Base-by-base conservation (phyloP, 2,329 filamentous ascomycete species). In the Microcera coccophila region DNA sequence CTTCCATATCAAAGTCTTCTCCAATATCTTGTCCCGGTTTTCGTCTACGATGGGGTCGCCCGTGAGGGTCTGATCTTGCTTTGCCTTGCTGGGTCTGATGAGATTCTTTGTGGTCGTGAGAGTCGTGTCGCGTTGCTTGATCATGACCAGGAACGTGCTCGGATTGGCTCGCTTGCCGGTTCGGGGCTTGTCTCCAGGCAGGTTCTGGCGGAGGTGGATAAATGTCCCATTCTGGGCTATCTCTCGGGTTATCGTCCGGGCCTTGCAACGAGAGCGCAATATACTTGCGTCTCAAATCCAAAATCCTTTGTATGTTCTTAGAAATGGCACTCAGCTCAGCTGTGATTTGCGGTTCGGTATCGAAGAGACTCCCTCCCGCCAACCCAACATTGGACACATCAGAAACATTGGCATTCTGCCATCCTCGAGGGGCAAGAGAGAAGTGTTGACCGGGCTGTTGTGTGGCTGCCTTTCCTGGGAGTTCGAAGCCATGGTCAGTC, bases 181-280 rank as follows among this genome's bases (percentile, higher is more conserved):
- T 48, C 3, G 40, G 60, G 57, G 42, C 64, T 57, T 45, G 65
- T 58, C 39, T 63, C 91, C 93, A 97, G 3, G 88, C 87, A 14
- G 93, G 93, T 58, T 94, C 87, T 5, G 91, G 93, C 4, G 90
- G 90, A 12, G 87, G 82, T 9, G 93, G 93, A 58, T 97, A 97
- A 34, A 98, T 88, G 41, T 78, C 76, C 91, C 91, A 98, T 38
- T 74, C 78, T 1, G 83, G 76, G 15, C 85, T 79, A 62, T 97
- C 90, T 57, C 89, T 89, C 1, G 93, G 93, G 54, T 97, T 96
- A 61, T 95, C 88, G 11, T 80, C 77, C 7, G 84, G 77, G 9
- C 85, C 79, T 61, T 98, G 93, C 16, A 90, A 72, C 0, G 93
- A 97, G 14, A 96, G 68, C 1, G 80, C 73, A 39, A 97, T 87